Percentiles rank a stretch among this genome's conserved stretches.
Evolutionary conservation across 169 alveolate genomes (phyloP).

Genomic region (Perkinsus marinus): DNA sequence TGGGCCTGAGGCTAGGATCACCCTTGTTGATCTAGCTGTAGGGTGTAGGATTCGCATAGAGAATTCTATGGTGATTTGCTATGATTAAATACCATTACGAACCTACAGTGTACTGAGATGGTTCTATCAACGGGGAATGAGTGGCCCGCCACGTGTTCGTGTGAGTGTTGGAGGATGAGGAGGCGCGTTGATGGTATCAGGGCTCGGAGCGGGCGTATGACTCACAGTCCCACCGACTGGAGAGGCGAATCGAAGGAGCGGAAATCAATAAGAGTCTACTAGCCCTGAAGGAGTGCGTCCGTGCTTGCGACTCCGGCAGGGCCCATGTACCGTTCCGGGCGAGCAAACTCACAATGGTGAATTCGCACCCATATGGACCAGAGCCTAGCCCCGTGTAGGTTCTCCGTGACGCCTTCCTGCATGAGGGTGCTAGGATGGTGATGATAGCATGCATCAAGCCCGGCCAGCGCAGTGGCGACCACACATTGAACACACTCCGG

Average conservation of each 20-base stretch:
- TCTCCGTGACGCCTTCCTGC: slow-evolving; percentile 59
- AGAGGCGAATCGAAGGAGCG: slow-evolving; percentile 88
- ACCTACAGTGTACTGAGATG: too few species aligned
- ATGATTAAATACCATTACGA: too few species aligned
- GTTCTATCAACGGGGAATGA: too few species aligned
- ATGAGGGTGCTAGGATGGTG: slow-evolving; percentile 36
- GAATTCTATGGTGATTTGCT: too few species aligned
- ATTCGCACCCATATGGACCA: neutral
- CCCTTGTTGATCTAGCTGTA: slow-evolving; percentile 61
- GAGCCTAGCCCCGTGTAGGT: slow-evolving; percentile 58
- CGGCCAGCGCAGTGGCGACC: slow-evolving; percentile 54
- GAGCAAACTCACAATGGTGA: slow-evolving; percentile 76
- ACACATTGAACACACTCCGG: slow-evolving; percentile 54
- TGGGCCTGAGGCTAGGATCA: slow-evolving; percentile 12
- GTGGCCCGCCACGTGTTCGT: too few species aligned
- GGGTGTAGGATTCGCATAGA: too few species aligned
- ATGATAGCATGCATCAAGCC: slow-evolving; percentile 71
- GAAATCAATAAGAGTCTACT: slow-evolving; percentile 85
- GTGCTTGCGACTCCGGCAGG: slow-evolving; percentile 88
- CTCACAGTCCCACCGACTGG: slow-evolving; percentile 9
- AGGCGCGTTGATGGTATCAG: neutral
- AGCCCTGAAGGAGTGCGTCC: slow-evolving; percentile 89
- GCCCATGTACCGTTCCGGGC: slow-evolving; percentile 93
- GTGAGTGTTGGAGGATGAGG: too few species aligned
- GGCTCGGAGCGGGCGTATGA: slow-evolving; percentile 75